Evolutionary conservation across 257 asterid genomes (phyloP).

Genomic region (Capsicum pubescens): DNA sequence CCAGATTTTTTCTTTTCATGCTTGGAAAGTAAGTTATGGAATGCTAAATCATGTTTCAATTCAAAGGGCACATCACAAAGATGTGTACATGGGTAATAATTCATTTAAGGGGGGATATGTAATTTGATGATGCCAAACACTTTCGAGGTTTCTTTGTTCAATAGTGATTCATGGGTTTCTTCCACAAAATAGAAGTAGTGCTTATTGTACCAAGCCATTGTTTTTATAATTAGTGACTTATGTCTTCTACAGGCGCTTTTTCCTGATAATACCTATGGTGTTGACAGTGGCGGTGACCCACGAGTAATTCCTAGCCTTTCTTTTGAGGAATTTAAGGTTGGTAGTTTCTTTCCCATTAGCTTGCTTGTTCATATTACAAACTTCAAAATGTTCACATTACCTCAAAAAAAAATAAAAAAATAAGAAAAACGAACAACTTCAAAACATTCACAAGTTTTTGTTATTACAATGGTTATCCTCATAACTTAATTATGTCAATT

Average conservation of each 20-base stretch:
- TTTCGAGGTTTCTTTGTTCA: background rate
- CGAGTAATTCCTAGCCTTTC: slow-evolving; percentile 89
- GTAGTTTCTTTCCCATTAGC: slow-evolving; percentile 31
- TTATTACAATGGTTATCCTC: background rate
- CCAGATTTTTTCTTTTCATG: background rate
- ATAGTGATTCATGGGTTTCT: background rate
- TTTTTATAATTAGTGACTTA: slow-evolving; percentile 14
- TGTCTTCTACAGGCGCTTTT: slow-evolving; percentile 76
- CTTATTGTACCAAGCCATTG: background rate
- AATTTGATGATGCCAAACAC: background rate
- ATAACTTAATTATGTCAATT: background rate
- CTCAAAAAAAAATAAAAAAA: background rate
- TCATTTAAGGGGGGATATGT: background rate
- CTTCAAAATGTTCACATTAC: background rate
- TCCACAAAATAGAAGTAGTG: background rate
- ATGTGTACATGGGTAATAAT: background rate
- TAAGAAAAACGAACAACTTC: background rate
- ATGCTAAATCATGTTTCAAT: slow-evolving; percentile 5
- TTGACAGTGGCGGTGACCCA: slow-evolving; percentile 99
- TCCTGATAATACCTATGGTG: slow-evolving; percentile 95
- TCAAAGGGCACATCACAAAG: slow-evolving; percentile 5
- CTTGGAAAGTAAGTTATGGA: slow-evolving; percentile 10
- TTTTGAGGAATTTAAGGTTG: slow-evolving; percentile 91
- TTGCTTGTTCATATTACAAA: background rate
- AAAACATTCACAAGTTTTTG: background rate